Evolutionary conservation across 1,139 yeast species (phyloP).

Genomic region (Blastobotrys petasosporus): DNA sequence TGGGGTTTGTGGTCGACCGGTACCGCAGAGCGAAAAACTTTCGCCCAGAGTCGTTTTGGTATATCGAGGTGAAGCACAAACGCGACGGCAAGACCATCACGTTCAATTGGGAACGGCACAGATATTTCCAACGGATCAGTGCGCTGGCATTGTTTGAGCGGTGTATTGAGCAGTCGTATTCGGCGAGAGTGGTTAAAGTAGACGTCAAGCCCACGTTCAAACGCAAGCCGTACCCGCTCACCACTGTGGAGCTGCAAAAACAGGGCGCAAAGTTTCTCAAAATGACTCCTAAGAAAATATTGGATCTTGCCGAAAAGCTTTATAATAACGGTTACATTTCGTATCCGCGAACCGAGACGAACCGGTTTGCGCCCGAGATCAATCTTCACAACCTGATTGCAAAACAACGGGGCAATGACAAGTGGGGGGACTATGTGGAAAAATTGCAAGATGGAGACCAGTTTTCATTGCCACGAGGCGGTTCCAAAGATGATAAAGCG

Average conservation of each 20-base stretch:
- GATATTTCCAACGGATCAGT: slow-evolving; percentile 65
- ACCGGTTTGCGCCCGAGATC: slow-evolving; percentile 70
- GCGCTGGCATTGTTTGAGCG: slow-evolving; percentile 60
- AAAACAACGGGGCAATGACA: slow-evolving; percentile 46
- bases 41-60: slow-evolving; percentile 78
- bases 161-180: slow-evolving; percentile 44
- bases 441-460: slow-evolving; percentile 15
- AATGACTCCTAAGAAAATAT: slow-evolving; percentile 73
- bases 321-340: slow-evolving; percentile 84
- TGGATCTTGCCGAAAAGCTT: slow-evolving; percentile 73
- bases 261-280: slow-evolving; percentile 71
- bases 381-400: slow-evolving; percentile 55
- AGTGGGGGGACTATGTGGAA: slow-evolving; percentile 48
- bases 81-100: slow-evolving; percentile 34
- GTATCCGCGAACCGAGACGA: slow-evolving; percentile 97
- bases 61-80: slow-evolving; percentile 47
- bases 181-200: slow-evolving; percentile 49
- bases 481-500: slow-evolving; percentile 85
- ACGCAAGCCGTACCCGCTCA: slow-evolving; percentile 81
- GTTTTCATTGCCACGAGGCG: slow-evolving; percentile 64
- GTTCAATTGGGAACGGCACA: slow-evolving; percentile 64
- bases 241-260: slow-evolving; percentile 93
- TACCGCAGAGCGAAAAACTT: slow-evolving; percentile 69
- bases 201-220: slow-evolving; percentile 62
- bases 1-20: slow-evolving; percentile 95